Conservation (phyloP, 2,329 filamentous ascomycete genomes). For the Colletotrichum filicis region DNA sequence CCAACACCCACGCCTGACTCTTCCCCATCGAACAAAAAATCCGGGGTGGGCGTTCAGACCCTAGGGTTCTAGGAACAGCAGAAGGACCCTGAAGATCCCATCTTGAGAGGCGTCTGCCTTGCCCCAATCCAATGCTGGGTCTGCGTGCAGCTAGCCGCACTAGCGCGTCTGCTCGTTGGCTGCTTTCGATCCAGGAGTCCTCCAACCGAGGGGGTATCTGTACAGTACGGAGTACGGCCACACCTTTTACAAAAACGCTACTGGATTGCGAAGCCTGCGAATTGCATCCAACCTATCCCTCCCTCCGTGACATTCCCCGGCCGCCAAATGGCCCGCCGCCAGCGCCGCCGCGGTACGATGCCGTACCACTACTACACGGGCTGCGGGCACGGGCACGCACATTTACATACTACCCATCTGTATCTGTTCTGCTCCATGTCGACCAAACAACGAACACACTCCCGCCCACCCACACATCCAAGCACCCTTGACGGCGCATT, state of each 20-base stretch:
- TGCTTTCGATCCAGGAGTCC: not conserved
- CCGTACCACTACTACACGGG: constrained; percentile 5
- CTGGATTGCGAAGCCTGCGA: too few species aligned
- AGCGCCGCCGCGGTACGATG: constrained; percentile 25
- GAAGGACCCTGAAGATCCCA: constrained; percentile 34
- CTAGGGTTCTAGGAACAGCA: constrained; percentile 8
- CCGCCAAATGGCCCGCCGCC: constrained; percentile 25
- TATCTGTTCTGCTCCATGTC: not conserved
- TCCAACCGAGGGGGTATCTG: not conserved
- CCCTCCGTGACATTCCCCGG: constrained; percentile 31
- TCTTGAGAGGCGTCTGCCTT: constrained; percentile 22
- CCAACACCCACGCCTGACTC: not conserved
- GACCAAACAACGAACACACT: not conserved
- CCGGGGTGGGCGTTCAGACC: constrained; percentile 14
- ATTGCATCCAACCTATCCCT: not conserved
- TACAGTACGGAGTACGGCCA: too few species aligned
- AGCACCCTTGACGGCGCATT: not conserved
- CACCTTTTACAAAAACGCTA: too few species aligned
- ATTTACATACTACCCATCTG: constrained; percentile 4
- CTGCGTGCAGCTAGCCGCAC: constrained; percentile 28
- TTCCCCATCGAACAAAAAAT: not conserved
- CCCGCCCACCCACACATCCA: not conserved
- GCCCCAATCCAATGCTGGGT: constrained; percentile 18
- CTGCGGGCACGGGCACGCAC: not conserved
- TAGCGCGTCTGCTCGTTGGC: constrained; percentile 27